Evolutionary conservation across 768 basidiomycete genomes (phyloP).

Genomic region (Hygrocybe punicea): DNA sequence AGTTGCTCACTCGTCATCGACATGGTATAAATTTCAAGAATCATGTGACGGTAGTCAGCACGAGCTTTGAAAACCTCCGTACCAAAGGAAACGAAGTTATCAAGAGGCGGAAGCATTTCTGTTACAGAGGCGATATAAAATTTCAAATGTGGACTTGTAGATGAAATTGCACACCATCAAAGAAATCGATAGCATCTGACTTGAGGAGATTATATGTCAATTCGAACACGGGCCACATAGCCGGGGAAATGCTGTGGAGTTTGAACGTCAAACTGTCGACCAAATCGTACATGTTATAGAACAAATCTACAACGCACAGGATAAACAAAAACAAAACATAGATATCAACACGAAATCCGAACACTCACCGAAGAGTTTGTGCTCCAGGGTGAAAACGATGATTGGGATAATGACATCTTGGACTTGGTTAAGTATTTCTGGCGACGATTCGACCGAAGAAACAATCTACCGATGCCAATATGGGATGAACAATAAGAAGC

Average conservation of each 20-base stretch:
- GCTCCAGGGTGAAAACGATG: slow-evolving; percentile 71
- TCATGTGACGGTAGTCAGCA: slow-evolving; percentile 72
- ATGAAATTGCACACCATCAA: slow-evolving; percentile 57
- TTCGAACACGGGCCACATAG: slow-evolving; percentile 87
- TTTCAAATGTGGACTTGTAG: not conserved
- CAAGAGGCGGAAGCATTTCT: slow-evolving; percentile 86
- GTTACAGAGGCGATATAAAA: not conserved
- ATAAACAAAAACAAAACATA: slow-evolving; percentile 2
- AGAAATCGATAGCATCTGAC: slow-evolving; percentile 77
- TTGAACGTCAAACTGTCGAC: slow-evolving; percentile 84
- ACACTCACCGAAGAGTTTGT: slow-evolving; percentile 66
- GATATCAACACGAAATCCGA: not conserved
- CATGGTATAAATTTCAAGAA: slow-evolving; percentile 79
- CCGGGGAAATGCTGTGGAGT: slow-evolving; percentile 66
- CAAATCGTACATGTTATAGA: slow-evolving; percentile 84
- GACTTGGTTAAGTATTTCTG: slow-evolving; percentile 72
- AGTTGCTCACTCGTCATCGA: slow-evolving; percentile 65
- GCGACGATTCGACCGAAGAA: slow-evolving; percentile 65
- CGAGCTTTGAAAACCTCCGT: slow-evolving; percentile 68
- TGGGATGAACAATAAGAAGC: slow-evolving; percentile 1
- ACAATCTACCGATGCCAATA: slow-evolving; percentile 51
- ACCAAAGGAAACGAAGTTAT: slow-evolving; percentile 87
- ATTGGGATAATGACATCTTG: slow-evolving; percentile 81
- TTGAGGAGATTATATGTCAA: slow-evolving; percentile 81
- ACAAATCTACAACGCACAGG: slow-evolving; percentile 53